Evolutionary conservation across 2,329 filamentous ascomycete genomes (phyloP), one percentile per base, ranked within the genome.

Genomic region (Fusarium subglutinans): DNA sequence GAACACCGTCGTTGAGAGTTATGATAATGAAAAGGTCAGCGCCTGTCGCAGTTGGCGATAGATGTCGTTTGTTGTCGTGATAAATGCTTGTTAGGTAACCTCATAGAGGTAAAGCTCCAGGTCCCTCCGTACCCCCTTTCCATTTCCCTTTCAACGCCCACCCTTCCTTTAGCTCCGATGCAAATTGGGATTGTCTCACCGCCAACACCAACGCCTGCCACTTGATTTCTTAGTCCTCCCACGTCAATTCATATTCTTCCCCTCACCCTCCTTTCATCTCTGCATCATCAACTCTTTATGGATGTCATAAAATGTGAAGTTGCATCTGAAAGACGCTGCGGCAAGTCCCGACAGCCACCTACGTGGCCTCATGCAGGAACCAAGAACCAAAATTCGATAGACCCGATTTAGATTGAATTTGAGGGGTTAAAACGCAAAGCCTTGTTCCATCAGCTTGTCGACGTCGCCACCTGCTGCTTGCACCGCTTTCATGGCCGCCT

Each of bases 391-490:
- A 65, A 64, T 35, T 22, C 17, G 44, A 50, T 15, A 54, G 43
- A 43, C 45, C 20, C 18, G 65, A 37, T 24, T 20, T n/a, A 15
- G 26, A 35, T 61, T n/a, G 24, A 28, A 28, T 50, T 50, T 65
- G 61, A 57, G 69, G 40, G 40, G 24, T 54, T 66, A 86, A 76
- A 86, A 83, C 63, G 84, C 79, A 65, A 88, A 85, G 5, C 86
- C 87, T 70, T 88, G 86, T 80, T 87, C 82, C 74, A 86, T 82
- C 51, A 90, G 74, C 80, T 86, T 86, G 59, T 86, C 83, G 9
- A 90, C 84, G 74, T 95, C 91, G 6, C 92, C 93, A 3, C 93
- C 93, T 0, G 91, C 92, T 17, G 91, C 92, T 63, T 89, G 85
- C 1, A 95, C 90, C 14, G 91, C 92, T 81, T 90, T 90, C 72